Evolutionary conservation across 768 basidiomycete genomes (phyloP).

Genomic region (Clathrus columnatus): DNA sequence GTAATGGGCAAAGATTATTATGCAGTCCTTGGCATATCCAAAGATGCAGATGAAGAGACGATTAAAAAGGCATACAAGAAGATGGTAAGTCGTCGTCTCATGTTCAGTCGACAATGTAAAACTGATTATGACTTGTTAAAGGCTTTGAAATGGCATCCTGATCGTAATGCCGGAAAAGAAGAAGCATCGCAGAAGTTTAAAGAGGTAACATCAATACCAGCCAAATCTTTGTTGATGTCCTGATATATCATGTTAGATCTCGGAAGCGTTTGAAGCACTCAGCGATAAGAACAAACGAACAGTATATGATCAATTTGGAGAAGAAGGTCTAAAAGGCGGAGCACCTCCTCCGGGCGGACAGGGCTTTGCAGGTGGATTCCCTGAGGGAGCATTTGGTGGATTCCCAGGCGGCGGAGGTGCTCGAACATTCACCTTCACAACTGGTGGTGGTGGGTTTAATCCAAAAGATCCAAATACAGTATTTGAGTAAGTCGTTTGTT

Average conservation of each 20-base stretch:
- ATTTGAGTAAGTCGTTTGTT: constrained; percentile 60
- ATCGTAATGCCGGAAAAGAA: constrained; percentile 74
- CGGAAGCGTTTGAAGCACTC: constrained; percentile 94
- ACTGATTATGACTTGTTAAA: constrained; percentile 15
- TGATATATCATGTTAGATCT: constrained; percentile 43
- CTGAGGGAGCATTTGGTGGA: constrained; percentile 21
- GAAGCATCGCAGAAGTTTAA: constrained; percentile 87
- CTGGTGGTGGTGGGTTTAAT: constrained; percentile 53
- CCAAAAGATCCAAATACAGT: constrained; percentile 81
- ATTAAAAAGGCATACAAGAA: constrained; percentile 96
- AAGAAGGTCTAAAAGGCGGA: constrained; percentile 83
- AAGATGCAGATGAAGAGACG: constrained; percentile 70
- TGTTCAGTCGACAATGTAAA: background rate
- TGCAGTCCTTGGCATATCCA: constrained; percentile 65
- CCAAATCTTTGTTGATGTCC: background rate
- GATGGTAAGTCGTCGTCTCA: constrained; percentile 42
- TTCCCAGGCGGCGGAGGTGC: constrained; percentile 38
- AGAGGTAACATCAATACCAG: constrained; percentile 43
- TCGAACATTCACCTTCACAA: constrained; percentile 46
- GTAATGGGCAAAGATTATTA: constrained; percentile 86
- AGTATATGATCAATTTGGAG: constrained; percentile 88
- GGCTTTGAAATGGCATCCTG: constrained; percentile 95
- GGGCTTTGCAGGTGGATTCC: constrained; percentile 19
- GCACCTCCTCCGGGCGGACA: constrained; percentile 47
- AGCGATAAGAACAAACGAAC: constrained; percentile 79